These are phyloP conservation scores for Pyrenophora graminea DNA, from an alignment of 2,329 filamentous ascomycete genomes.

Conservation along the genomic window DNA sequence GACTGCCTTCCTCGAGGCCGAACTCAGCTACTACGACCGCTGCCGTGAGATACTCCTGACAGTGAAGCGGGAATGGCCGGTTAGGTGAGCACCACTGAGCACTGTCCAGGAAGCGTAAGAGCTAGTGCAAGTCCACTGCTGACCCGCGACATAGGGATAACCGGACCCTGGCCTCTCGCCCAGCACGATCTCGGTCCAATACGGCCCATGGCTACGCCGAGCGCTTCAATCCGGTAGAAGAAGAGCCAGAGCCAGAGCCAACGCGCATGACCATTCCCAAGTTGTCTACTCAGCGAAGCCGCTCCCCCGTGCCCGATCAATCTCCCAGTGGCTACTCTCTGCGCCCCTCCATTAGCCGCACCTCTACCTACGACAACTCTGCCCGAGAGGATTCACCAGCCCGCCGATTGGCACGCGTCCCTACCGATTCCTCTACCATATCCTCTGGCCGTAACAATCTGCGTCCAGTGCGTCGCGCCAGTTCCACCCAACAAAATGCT, in stretches of 20 bases:
- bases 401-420: conserved; percentile 55
- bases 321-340: conserved; percentile 41
- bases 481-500: conserved; percentile 35
- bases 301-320: conserved; percentile 44
- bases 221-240: conserved; percentile 61
- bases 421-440: conserved; percentile 59
- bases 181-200: conserved; percentile 62
- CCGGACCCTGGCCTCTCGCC: conserved; percentile 43
- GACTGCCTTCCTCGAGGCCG: conserved; percentile 79
- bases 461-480: conserved; percentile 46
- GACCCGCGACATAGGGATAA: conserved; percentile 31
- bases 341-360: conserved; percentile 56
- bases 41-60: conserved; percentile 81
- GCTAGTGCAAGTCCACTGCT: conserved; percentile 13
- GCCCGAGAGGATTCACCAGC: conserved; percentile 59
- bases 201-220: conserved; percentile 67
- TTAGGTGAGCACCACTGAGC: conserved; percentile 57
- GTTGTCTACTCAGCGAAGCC: conserved; percentile 49
- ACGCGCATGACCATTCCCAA: conserved; percentile 52
- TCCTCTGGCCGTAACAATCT: conserved; percentile 54
- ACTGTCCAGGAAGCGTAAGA: background rate
- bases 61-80: conserved; percentile 71
- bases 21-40: conserved; percentile 88
- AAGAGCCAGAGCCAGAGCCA: conserved; percentile 59
- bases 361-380: conserved; percentile 63